Base-by-base conservation (phyloP, 2,329 filamentous ascomycete species). In the Cladophialophora yegresii region DNA sequence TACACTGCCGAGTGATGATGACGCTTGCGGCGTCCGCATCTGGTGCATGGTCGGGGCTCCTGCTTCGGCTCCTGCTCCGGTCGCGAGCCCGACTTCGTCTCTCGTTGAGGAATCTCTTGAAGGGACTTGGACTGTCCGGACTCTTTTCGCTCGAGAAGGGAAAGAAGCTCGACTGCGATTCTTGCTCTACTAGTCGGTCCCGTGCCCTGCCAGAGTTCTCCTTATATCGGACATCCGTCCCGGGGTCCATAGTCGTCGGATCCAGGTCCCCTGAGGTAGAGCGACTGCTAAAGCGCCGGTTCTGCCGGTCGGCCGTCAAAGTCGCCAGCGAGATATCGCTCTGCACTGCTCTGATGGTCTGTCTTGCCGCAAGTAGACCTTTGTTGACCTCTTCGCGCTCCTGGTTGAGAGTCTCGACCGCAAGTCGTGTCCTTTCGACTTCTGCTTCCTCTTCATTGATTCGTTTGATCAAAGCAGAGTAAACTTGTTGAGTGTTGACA, bases 401-500 rank as follows among this genome's bases (percentile, higher is more conserved):
- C 16, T 53, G 43, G 47, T 67, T 50, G 43, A 68, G 56, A 10
- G 57, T 61, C 49, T 69, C 57, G 8, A 67, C 55, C 4, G 67
- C 67, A 40, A 63, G 40, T 40, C 59, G 45, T 6, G 67, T 70
- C 8, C 53, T 60, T 56, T 69, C 68, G 28, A 65, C 57, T 53
- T 74, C 74, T 32, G 68, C 71, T 54, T 71, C 67, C 47, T 72
- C 69, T 54, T 73, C 71, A 36, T 72, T 73, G 50, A 80, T 79
- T 30, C 76, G 73, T 62, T 74, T 77, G 72, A 80, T 75, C 63
- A 81, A 71, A 8, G 78, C 79, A 9, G 77, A 76, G 63, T 80
- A 81, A 40, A 81, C 66, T 22, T 77, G 74, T 43, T 79, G 75
- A 61, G 74, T 75, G 63, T 80, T 75, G 10, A 77, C 70, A 49